Conservation (phyloP, 1,284 basidiomycete species). For the Puccinia novopanici region DNA sequence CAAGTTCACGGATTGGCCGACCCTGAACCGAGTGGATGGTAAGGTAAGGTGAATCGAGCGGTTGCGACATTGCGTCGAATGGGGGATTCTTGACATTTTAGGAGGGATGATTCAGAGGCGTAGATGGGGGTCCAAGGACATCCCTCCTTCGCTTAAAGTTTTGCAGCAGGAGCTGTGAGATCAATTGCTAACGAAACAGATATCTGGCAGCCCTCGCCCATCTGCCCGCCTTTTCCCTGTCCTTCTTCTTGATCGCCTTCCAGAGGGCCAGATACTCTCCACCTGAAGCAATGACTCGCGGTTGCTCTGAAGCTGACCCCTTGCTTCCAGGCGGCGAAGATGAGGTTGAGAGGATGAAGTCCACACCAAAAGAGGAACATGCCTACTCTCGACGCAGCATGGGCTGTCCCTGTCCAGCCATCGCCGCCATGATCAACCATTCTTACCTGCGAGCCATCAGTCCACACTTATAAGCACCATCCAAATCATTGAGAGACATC, state of each 20-base stretch:
- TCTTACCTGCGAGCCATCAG: constrained; percentile 40
- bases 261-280: neutral
- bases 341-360: constrained; percentile 2
- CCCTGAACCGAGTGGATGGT: too few species aligned
- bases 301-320: constrained; percentile 6
- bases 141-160: too few species aligned
- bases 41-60: too few species aligned
- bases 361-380: constrained; percentile 21
- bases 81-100: too few species aligned
- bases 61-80: too few species aligned
- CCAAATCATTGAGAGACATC: neutral
- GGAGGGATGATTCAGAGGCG: too few species aligned
- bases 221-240: neutral
- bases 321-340: neutral
- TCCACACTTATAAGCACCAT: neutral
- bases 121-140: too few species aligned
- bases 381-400: constrained; percentile 13
- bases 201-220: neutral
- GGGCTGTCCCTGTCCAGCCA: constrained; percentile 46
- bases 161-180: too few species aligned
- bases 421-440: constrained; percentile 47
- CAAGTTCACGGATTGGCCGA: too few species aligned
- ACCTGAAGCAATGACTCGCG: neutral
- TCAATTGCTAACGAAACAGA: too few species aligned
- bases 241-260: neutral